Evolutionary conservation across 768 basidiomycete genomes (phyloP).

Genomic region (Suillus brevipes): DNA sequence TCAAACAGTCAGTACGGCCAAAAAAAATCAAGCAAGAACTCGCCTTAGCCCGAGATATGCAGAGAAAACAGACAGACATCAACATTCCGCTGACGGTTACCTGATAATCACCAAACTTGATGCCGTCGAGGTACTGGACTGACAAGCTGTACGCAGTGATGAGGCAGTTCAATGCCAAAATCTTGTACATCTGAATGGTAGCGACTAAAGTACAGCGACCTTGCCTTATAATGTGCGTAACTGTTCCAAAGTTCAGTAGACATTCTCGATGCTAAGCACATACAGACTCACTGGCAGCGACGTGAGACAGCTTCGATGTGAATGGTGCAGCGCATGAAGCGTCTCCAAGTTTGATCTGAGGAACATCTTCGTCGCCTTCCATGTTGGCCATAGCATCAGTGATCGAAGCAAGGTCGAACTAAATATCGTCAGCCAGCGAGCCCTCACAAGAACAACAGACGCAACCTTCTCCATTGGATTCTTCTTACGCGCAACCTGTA

Average conservation of each 20-base stretch:
- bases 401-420: conserved; percentile 80
- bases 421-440: conserved; percentile 22
- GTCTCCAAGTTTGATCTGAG: conserved; percentile 99
- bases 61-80: conserved; percentile 95
- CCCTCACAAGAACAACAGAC: conserved; percentile 5
- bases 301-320: conserved; percentile 97
- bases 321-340: conserved; percentile 99
- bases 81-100: conserved; percentile 89
- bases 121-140: conserved; percentile 97
- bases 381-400: conserved; percentile 87
- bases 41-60: conserved; percentile 93
- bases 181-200: conserved; percentile 99
- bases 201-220: conserved; percentile 98
- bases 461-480: conserved; percentile 91
- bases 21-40: conserved; percentile 19
- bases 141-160: conserved; percentile 99
- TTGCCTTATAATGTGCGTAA: conserved; percentile 96
- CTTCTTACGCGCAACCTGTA: conserved; percentile 64
- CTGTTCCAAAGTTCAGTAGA: conserved; percentile 38
- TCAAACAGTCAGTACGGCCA: conserved; percentile 4
- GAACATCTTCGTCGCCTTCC: conserved; percentile 93
- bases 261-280: not conserved
- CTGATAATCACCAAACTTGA: conserved; percentile 99
- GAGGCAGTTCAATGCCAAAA: conserved; percentile 93
- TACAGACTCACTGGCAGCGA: conserved; percentile 79